A percentile compares a stretch with the other conserved stretches of the same genome.
These are phyloP conservation scores for Actinidia chinensis DNA, from an alignment of 179 eudicot genomes.

Conservation along the genomic window DNA sequence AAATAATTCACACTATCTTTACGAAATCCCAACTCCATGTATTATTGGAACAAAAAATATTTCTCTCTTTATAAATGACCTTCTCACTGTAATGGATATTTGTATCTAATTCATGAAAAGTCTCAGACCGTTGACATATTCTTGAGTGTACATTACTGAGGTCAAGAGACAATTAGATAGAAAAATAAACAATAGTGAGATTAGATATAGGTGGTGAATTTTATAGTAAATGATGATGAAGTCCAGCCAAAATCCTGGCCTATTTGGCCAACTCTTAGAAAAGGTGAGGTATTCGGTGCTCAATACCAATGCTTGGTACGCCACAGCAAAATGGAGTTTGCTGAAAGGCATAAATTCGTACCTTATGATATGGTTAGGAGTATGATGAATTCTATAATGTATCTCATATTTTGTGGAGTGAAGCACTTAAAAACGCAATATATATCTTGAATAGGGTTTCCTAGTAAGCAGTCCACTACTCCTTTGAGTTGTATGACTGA, in stretches of 20 bases:
- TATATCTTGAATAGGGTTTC: no score
- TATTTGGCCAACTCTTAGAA: no score
- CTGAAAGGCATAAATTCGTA: neutral
- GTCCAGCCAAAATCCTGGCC: no score
- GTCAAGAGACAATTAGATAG: no score
- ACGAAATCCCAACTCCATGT: neutral
- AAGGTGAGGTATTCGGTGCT: no score
- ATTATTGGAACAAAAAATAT: neutral
- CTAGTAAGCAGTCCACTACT: no score
- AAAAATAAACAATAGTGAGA: neutral
- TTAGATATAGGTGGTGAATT: no score
- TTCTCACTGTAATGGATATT: neutral
- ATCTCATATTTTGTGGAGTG: neutral
- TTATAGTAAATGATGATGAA: neutral
- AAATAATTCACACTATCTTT: neutral
- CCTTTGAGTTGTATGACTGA: no score
- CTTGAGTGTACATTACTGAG: no score
- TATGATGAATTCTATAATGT: no score
- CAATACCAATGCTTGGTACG: neutral
- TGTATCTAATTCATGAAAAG: neutral
- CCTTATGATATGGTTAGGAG: neutral
- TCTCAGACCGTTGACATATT: no score
- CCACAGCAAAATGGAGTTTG: neutral
- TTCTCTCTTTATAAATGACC: neutral
- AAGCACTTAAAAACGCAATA: neutral